Percentiles rank a stretch among this genome's conserved stretches.
Evolutionary conservation across 2,329 filamentous ascomycete genomes (phyloP).

Genomic region (Cladosporium austrohemisphaericum): DNA sequence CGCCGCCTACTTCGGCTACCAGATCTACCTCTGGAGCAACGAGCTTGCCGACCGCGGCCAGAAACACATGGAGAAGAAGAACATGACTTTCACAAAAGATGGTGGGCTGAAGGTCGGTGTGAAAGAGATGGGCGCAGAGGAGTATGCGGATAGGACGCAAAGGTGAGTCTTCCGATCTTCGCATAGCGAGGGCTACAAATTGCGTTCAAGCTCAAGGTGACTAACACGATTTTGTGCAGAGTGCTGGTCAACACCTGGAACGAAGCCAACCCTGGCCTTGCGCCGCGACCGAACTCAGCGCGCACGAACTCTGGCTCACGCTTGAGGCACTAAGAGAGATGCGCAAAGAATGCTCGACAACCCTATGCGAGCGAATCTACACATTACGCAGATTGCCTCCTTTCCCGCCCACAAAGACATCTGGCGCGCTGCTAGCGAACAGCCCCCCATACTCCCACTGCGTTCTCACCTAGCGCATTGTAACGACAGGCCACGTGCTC

Average conservation of each 20-base stretch:
- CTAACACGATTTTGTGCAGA: slow-evolving; percentile 18
- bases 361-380: too few relatives aligned
- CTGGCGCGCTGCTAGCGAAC: too few relatives aligned
- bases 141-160: slow-evolving; percentile 71
- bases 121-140: slow-evolving; percentile 64
- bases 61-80: slow-evolving; percentile 70
- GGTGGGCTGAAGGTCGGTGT: slow-evolving; percentile 67
- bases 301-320: slow-evolving; percentile 7
- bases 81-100: slow-evolving; percentile 71
- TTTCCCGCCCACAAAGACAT: too few relatives aligned
- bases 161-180: slow-evolving; percentile 39
- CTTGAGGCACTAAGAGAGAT: slow-evolving; percentile 12
- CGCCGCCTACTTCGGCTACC: slow-evolving; percentile 64
- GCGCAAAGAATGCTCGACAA: too few relatives aligned
- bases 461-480: too few relatives aligned
- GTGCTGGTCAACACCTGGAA: slow-evolving; percentile 52
- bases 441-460: too few relatives aligned
- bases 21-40: slow-evolving; percentile 63
- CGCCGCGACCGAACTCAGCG: slow-evolving; percentile 2
- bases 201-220: too few relatives aligned
- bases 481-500: too few relatives aligned
- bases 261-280: slow-evolving; percentile 23
- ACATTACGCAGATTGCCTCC: too few relatives aligned
- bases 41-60: slow-evolving; percentile 64
- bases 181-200: too few relatives aligned